Evolutionary conservation across 495 filamentous ascomycete species (phyloP), one percentile per base, ranked within the genome.

Genomic region (Peziza echinospora): DNA sequence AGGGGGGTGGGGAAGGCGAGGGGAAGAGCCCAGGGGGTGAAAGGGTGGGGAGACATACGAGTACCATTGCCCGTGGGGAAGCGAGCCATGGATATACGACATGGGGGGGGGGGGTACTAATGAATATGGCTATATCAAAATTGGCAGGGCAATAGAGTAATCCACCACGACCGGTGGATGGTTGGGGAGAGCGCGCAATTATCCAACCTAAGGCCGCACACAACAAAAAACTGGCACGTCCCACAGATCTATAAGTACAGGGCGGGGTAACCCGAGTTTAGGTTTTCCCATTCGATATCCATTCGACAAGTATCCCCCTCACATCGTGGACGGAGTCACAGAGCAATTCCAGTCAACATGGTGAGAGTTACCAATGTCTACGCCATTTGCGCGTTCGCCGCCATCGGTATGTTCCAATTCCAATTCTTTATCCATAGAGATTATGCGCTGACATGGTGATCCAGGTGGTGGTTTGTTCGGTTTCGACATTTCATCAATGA

Each of bases 401-500:
- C 73, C 57, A 76, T 78, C 50, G 75, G 73, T 70, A 57, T 56
- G 57, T 65, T 62, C 21, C 51, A 7, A 8, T 21, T 39, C 17
- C 39, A 16, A 21, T 5, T 24, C 3, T 21, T 24, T 26, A 9
- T 6, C 37, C 21, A 39, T 30, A 40, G 41, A 26, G 37, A 23
- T 21, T 5, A 34, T 21, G 51, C 48, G 52, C 46, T 62, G 43
- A 55, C 25, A 19, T 5, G 26, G 25, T 10, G n/a, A n/a, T n/a
- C 44, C 47, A 72, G 73, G 76, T 59, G 76, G 76, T 47, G 73
- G 69, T 26, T 65, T 79, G 25, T 82, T 82, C 58, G 78, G 78
- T 56, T 82, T 80, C 62, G 78, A 82, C 59, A 81, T 82, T 56
- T 70, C 68, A 26, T 74, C 69, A 34, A 79, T 82, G 76, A 71